phyloP scores from a whole-genome alignment of 2,329 filamentous ascomycete species.

The Fusarium sp. region DNA sequence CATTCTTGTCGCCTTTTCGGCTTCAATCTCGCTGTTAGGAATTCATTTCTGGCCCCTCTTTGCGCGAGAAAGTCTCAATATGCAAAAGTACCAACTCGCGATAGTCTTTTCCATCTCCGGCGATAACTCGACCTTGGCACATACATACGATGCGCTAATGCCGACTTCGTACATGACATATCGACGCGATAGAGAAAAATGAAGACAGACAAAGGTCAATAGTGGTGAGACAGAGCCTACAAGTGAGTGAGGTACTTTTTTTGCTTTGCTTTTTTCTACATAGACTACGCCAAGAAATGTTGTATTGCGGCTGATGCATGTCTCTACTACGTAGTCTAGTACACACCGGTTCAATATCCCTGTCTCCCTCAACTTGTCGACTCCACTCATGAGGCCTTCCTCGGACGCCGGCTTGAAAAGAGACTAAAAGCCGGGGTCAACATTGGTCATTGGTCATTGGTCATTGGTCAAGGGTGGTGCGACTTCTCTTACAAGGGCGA shows the following conservation, averaged over 20 bases:
- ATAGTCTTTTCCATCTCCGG: background rate
- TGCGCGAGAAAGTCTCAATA: background rate
- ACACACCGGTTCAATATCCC: slow-evolving; percentile 35
- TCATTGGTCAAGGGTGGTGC: slow-evolving; percentile 6
- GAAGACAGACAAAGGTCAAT: background rate
- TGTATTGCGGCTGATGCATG: slow-evolving; percentile 36
- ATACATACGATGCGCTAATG: slow-evolving; percentile 1
- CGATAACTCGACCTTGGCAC: background rate
- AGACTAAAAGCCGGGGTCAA: slow-evolving; percentile 2
- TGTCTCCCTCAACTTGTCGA: background rate
- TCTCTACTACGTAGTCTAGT: too few species aligned
- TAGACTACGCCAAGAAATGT: slow-evolving; percentile 18
- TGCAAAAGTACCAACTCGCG: too few species aligned
- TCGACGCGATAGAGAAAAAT: background rate
- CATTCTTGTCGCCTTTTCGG: slow-evolving; percentile 4
- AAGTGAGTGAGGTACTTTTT: background rate
- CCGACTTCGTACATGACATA: background rate
- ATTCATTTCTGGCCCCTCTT: background rate
- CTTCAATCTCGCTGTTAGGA: slow-evolving; percentile 5
- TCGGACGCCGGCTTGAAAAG: slow-evolving; percentile 30
- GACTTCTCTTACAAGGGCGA: slow-evolving; percentile 1
- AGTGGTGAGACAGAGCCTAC: background rate
- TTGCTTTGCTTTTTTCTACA: background rate
- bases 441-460: too few species aligned
- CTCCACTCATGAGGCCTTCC: slow-evolving; percentile 39